phyloP scores from a whole-genome alignment of 345 rosid species.

The Gossypium thurberi region DNA sequence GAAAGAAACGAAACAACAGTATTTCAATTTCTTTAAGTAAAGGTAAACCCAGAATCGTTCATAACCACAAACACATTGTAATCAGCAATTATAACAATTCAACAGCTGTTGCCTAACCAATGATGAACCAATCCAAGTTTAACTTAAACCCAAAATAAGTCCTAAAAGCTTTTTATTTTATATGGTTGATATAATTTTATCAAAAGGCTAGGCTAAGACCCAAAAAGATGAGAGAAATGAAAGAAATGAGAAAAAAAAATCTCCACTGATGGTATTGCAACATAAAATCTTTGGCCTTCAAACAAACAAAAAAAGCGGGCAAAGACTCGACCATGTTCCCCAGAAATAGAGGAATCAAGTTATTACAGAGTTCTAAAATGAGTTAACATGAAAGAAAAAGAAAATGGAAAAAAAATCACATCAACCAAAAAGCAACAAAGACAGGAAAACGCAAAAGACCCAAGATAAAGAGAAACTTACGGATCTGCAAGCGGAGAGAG shows the following conservation, averaged over 20 bases:
- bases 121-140: background rate
- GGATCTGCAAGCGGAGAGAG: slow-evolving; percentile 39
- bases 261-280: background rate
- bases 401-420: background rate
- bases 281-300: background rate
- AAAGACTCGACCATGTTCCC: background rate
- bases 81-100: background rate
- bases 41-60: background rate
- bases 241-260: background rate
- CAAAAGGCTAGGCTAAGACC: background rate
- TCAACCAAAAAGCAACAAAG: background rate
- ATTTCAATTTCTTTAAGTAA: background rate
- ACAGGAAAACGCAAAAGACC: background rate
- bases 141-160: background rate
- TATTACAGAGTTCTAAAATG: background rate
- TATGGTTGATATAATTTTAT: background rate
- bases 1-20: background rate
- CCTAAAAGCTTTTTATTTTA: background rate
- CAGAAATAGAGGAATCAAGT: background rate
- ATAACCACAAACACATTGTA: background rate
- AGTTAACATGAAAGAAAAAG: no score
- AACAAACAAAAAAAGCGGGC: background rate
- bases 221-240: background rate
- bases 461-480: slow-evolving; percentile 22
- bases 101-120: background rate